Evolutionary conservation across 169 alveolate genomes (phyloP).

Genomic region (Eimeria brunetti): DNA sequence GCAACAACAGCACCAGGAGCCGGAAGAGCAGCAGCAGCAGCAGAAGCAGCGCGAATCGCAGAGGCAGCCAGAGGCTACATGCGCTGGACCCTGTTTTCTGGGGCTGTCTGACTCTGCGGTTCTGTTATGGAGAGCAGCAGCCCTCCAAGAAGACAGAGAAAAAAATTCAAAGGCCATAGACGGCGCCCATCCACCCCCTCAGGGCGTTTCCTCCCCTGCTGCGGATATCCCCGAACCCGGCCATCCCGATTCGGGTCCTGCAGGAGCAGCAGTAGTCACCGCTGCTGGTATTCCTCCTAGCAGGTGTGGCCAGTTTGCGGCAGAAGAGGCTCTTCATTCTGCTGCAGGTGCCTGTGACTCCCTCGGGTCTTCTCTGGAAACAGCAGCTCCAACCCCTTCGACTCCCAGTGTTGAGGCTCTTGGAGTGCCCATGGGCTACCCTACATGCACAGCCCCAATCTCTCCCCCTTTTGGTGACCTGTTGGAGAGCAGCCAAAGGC

Average conservation of each 20-base stretch:
- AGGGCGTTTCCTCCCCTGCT: not conserved
- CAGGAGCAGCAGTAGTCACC: constrained; percentile 9
- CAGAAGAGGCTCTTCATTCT: not conserved
- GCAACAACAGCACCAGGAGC: constrained; percentile 44
- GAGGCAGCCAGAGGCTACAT: not conserved
- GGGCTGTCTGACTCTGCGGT: constrained; percentile 62
- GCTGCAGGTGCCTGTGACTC: constrained; percentile 6
- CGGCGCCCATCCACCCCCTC: not conserved
- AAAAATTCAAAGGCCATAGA: not conserved
- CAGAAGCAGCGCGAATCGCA: constrained; percentile 39
- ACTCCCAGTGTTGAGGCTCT: not conserved
- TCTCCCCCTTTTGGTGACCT: not conserved
- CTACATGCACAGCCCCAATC: not conserved
- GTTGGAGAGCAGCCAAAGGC: constrained; percentile 20
- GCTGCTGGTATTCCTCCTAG: constrained; percentile 22
- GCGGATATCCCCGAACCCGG: not conserved
- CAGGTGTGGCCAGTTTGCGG: not conserved
- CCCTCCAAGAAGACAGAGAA: not conserved
- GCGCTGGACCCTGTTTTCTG: constrained; percentile 21
- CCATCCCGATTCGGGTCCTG: not conserved
- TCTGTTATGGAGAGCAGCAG: constrained; percentile 61
- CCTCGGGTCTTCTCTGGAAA: not conserved
- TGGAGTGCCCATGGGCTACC: constrained; percentile 10
- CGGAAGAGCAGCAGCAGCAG: constrained; percentile 19
- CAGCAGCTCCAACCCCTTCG: not conserved